Conservation (phyloP, 1,284 basidiomycete genomes). For the Trichosporon asahii region DNA sequence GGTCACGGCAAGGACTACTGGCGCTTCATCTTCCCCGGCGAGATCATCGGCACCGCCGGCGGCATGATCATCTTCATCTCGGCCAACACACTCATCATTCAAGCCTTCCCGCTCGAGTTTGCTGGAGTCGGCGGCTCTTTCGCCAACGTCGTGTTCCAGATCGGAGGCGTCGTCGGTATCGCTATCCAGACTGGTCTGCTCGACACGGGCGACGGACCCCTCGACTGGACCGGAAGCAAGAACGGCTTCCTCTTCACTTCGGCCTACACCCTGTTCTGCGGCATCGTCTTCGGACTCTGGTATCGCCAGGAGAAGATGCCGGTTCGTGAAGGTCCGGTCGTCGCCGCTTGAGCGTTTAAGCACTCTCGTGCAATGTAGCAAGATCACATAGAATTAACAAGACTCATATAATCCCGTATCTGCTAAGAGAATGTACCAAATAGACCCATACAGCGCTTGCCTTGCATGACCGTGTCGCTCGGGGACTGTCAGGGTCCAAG, state of each 20-base stretch:
- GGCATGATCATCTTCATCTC: constrained; percentile 48
- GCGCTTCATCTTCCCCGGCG: constrained; percentile 45
- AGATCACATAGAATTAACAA: too few relatives aligned
- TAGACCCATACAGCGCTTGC: too few relatives aligned
- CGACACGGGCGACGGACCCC: constrained; percentile 33
- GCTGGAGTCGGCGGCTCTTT: constrained; percentile 44
- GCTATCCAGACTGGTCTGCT: constrained; percentile 43
- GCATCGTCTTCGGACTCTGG: constrained; percentile 38
- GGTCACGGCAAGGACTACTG: constrained; percentile 46
- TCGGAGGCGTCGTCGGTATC: constrained; percentile 48
- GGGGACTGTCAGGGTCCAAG: too few relatives aligned
- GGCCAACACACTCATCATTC: constrained; percentile 44
- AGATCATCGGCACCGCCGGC: constrained; percentile 43
- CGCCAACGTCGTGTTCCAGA: constrained; percentile 48
- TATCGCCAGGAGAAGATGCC: constrained; percentile 39
- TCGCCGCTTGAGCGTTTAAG: background rate
- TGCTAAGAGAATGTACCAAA: too few relatives aligned
- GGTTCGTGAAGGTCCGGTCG: background rate
- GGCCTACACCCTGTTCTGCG: constrained; percentile 39
- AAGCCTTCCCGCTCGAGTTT: constrained; percentile 40
- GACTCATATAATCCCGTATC: too few relatives aligned
- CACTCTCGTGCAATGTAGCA: background rate
- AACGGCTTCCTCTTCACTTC: constrained; percentile 45
- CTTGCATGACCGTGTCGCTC: too few relatives aligned
- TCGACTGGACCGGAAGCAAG: constrained; percentile 41